Evolutionary conservation across 2,329 filamentous ascomycete genomes (phyloP).

Genomic region (Capronia epimyces): DNA sequence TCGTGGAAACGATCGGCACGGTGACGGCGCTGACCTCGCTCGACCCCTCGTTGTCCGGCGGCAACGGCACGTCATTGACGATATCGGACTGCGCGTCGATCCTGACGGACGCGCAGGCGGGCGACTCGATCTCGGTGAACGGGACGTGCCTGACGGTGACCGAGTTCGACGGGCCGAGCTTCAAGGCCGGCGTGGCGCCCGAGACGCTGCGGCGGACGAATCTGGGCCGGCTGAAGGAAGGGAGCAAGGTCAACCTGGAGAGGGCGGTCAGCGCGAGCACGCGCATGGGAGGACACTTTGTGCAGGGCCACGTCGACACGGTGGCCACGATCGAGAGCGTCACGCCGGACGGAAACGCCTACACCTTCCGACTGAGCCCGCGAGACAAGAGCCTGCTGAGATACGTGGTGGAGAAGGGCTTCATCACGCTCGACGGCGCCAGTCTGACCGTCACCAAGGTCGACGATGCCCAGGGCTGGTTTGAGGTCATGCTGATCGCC

Average conservation of each 20-base stretch:
- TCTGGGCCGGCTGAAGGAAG: conserved; percentile 65
- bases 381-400: conserved; percentile 55
- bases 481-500: conserved; percentile 93
- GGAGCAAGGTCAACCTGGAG: conserved; percentile 81
- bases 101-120: conserved; percentile 74
- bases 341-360: conserved; percentile 78
- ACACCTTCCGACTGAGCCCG: conserved; percentile 79
- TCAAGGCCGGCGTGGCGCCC: conserved; percentile 90
- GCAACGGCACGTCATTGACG: conserved; percentile 82
- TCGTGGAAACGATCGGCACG: conserved; percentile 86
- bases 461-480: conserved; percentile 71
- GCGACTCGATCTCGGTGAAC: conserved; percentile 93
- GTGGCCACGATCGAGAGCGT: conserved; percentile 68
- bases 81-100: conserved; percentile 72
- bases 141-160: conserved; percentile 93
- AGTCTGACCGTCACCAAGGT: conserved; percentile 89
- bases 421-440: conserved; percentile 87
- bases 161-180: conserved; percentile 54
- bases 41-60: conserved; percentile 64
- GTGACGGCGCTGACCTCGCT: conserved; percentile 74
- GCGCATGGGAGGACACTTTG: conserved; percentile 96
- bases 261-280: conserved; percentile 84
- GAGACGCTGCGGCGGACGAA: conserved; percentile 95
- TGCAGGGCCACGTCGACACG: conserved; percentile 95
- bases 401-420: conserved; percentile 95